Base-by-base conservation (phyloP, 495 filamentous ascomycete species). In the Lindgomyces ingoldianus region DNA sequence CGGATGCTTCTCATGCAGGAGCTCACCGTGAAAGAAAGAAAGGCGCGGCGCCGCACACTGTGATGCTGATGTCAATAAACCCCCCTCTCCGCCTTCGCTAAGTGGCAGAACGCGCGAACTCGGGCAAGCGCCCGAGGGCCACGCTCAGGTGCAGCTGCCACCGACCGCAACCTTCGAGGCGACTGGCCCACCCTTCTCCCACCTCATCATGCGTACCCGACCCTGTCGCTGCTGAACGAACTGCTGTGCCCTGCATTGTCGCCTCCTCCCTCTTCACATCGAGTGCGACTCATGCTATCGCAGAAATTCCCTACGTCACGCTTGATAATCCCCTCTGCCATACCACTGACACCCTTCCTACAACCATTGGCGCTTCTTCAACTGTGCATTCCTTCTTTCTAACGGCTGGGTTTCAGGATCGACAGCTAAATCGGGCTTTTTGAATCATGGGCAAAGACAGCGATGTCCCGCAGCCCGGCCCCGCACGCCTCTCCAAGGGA, bases 401-500 rank as follows among this genome's bases (percentile, higher is more conserved):
- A 26, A 30, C 29, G 21, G n/a, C 47, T 42, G 19, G 16, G 39
- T n/a, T 9, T 21, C 16, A 24, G 44, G 4, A 42, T 54, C 22
- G 18, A 44, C 19, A 33, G 16, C 44, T 21, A 54, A 12, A 45
- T 27, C 22, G 19, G 12, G 18, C 11, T 49, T n/a, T n/a, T n/a
- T 19, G 24, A 57, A 51, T 19, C 12, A 83, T 84, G 81, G 68
- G 73, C 60, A 76, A 75, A 60, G 81, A 82, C 62, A 82, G 79
- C 60, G 87, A 83, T 67, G 84, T 93, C 67, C 93, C 93, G 25
- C 90, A 91, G 74, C 93, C 94, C 45, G 93, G 94, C 33, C 91
- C 93, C 46, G 91, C 92, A 50, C 92, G 89, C 72, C 80, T 96
- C 30, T 85, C 85, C 45, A 83, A 87, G 27, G 87, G 88, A 73